Evolutionary conservation across 768 basidiomycete species (phyloP).

Genomic region (Tulasnella sp.): DNA sequence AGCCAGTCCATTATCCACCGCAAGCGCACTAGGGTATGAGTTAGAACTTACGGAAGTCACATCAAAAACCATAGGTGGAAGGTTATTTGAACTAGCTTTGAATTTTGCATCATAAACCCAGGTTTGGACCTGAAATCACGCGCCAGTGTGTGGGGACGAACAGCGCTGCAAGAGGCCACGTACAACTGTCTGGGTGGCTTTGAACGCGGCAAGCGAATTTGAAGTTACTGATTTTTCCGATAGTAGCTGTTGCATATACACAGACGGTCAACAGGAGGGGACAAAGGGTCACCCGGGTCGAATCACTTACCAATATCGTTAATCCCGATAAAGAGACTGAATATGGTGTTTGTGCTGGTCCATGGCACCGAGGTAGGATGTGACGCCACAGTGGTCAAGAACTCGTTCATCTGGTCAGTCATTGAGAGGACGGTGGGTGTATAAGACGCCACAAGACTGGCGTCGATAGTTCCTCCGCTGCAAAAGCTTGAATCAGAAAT

Average conservation of each 20-base stretch:
- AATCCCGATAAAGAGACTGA: conserved; percentile 61
- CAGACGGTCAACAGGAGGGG: no score
- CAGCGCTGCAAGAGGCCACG: neutral
- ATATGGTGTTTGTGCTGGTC: conserved; percentile 44
- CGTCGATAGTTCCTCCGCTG: conserved; percentile 14
- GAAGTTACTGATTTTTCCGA: neutral
- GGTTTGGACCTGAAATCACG: conserved; percentile 30
- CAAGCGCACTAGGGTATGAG: neutral
- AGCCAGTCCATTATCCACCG: no score
- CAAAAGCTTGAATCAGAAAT: conserved; percentile 26
- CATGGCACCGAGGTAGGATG: conserved; percentile 44
- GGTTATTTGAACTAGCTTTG: conserved; percentile 39
- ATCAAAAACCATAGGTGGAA: conserved; percentile 42
- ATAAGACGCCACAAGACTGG: conserved; percentile 14
- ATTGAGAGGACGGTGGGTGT: conserved; percentile 27
- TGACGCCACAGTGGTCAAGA: conserved; percentile 34
- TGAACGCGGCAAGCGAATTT: conserved; percentile 34
- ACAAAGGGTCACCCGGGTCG: no score
- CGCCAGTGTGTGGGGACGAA: neutral
- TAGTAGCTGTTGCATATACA: neutral
- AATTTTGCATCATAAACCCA: conserved; percentile 41
- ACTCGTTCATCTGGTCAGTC: conserved; percentile 50
- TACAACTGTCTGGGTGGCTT: conserved; percentile 32
- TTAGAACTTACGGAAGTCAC: conserved; percentile 28
- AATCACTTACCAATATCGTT: conserved; percentile 41